Conservation (phyloP, 1,139 yeast genomes). For the Taiozyma onychis region DNA sequence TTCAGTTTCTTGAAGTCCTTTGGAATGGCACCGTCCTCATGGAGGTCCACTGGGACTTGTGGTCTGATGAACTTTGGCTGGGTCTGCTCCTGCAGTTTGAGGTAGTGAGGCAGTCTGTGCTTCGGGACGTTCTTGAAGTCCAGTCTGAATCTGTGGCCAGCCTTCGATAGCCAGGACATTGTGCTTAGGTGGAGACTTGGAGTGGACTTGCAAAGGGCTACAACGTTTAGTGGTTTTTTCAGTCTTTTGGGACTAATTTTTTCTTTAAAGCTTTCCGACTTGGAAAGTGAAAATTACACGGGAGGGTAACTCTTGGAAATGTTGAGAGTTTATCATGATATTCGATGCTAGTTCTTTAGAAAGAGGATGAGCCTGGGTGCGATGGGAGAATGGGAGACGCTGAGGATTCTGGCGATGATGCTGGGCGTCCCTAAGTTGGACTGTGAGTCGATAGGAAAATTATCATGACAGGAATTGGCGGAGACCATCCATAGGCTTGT, state of each 20-base stretch:
- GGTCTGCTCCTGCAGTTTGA: conserved; percentile 24
- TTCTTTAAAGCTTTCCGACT: too few relatives aligned
- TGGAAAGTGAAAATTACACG: neutral
- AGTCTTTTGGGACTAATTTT: neutral
- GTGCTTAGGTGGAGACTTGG: neutral
- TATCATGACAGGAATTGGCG: too few relatives aligned
- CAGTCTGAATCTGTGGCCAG: conserved; percentile 22
- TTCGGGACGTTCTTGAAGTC: conserved; percentile 24
- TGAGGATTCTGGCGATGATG: too few relatives aligned
- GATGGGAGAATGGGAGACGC: too few relatives aligned
- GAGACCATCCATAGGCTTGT: too few relatives aligned
- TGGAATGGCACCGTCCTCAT: conserved; percentile 33
- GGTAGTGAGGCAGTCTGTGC: conserved; percentile 24
- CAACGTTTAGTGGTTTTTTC: neutral
- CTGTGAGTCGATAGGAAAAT: too few relatives aligned
- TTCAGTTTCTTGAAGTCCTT: conserved; percentile 41
- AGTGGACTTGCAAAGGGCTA: neutral
- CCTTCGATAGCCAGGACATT: conserved; percentile 23
- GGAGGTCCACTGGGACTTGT: conserved; percentile 27
- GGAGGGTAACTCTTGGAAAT: neutral
- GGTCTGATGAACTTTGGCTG: conserved; percentile 32
- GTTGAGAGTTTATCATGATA: too few relatives aligned
- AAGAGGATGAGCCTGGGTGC: too few relatives aligned
- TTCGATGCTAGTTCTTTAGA: too few relatives aligned
- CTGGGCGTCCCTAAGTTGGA: too few relatives aligned